Conservation (phyloP, 1,284 basidiomycete genomes). For the Leccinum pachyderme region DNA sequence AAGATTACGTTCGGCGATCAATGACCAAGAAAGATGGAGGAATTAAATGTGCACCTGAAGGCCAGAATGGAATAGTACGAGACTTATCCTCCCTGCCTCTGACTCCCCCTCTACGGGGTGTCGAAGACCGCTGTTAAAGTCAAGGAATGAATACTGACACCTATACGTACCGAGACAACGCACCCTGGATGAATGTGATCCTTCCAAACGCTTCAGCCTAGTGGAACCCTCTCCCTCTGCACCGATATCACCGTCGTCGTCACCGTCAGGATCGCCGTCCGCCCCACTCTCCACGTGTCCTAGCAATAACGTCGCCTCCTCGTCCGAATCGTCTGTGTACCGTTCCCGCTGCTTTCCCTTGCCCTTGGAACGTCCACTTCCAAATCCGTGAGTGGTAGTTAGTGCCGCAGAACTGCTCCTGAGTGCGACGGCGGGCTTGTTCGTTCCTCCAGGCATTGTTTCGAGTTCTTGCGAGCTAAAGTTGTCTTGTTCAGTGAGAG, state of each 20-base stretch:
- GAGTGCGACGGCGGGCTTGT: slow-evolving; percentile 35
- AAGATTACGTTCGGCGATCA: slow-evolving; percentile 1
- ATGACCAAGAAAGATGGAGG: not conserved
- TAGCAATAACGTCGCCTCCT: slow-evolving; percentile 51
- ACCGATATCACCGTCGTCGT: slow-evolving; percentile 25
- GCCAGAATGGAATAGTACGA: slow-evolving; percentile 74
- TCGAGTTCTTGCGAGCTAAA: slow-evolving; percentile 27
- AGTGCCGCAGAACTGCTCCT: slow-evolving; percentile 39
- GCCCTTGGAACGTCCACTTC: slow-evolving; percentile 27
- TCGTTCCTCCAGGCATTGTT: slow-evolving; percentile 18
- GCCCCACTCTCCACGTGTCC: slow-evolving; percentile 32
- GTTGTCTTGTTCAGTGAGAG: slow-evolving; percentile 39
- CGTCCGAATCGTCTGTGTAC: slow-evolving; percentile 62
- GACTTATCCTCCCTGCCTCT: slow-evolving; percentile 61
- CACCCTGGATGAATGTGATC: slow-evolving; percentile 24
- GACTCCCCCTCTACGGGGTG: slow-evolving; percentile 27
- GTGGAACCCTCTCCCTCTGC: slow-evolving; percentile 27
- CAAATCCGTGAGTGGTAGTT: slow-evolving; percentile 25
- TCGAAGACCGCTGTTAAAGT: slow-evolving; percentile 32
- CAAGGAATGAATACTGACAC: slow-evolving; percentile 1
- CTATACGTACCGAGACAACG: slow-evolving; percentile 1
- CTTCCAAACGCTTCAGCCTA: slow-evolving; percentile 26
- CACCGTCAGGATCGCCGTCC: slow-evolving; percentile 26
- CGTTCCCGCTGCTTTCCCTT: slow-evolving; percentile 47
- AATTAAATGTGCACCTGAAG: slow-evolving; percentile 51